phyloP scores from a whole-genome alignment of 1,284 basidiomycete genomes.

The Cutaneotrichosporon arboriforme region DNA sequence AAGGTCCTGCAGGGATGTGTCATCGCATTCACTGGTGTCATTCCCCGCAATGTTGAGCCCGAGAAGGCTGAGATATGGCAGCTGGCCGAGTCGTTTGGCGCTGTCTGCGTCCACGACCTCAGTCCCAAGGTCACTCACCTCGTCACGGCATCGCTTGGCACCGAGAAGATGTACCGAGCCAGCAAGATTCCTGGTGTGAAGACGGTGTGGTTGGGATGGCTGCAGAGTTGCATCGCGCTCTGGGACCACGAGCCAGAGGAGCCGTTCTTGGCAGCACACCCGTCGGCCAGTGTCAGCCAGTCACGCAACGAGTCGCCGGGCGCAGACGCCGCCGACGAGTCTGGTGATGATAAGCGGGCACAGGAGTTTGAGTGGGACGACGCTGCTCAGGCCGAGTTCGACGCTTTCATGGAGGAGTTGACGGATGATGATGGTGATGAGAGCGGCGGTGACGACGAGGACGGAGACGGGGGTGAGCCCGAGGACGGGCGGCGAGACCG shows the following conservation, averaged over 20 bases:
- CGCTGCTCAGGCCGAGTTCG: conserved; percentile 14
- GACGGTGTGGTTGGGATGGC: conserved; percentile 83
- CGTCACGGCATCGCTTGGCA: conserved; percentile 83
- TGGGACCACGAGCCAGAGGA: conserved; percentile 55
- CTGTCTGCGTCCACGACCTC: conserved; percentile 67
- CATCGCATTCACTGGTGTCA: conserved; percentile 87
- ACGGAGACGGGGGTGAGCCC: neutral
- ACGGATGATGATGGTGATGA: no score
- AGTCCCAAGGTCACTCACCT: conserved; percentile 74
- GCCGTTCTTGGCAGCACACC: conserved; percentile 28
- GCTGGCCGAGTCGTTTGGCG: conserved; percentile 81
- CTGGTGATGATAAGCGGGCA: neutral
- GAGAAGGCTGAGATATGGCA: conserved; percentile 76
- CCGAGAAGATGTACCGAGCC: conserved; percentile 82
- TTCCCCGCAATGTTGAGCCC: conserved; percentile 74
- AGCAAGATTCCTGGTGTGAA: conserved; percentile 63
- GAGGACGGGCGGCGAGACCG: neutral
- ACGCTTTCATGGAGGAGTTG: conserved; percentile 6
- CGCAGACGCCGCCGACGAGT: neutral
- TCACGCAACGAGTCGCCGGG: no score
- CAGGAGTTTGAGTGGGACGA: conserved; percentile 9
- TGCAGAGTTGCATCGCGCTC: conserved; percentile 72
- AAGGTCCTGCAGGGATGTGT: conserved; percentile 69
- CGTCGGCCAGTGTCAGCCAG: conserved; percentile 25
- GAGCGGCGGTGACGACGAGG: conserved; percentile 2